A percentile compares a stretch with the other conserved stretches of the same genome.
These are phyloP conservation scores for Kwoniella pini DNA, from an alignment of 768 basidiomycete species.

Conservation along the genomic window DNA sequence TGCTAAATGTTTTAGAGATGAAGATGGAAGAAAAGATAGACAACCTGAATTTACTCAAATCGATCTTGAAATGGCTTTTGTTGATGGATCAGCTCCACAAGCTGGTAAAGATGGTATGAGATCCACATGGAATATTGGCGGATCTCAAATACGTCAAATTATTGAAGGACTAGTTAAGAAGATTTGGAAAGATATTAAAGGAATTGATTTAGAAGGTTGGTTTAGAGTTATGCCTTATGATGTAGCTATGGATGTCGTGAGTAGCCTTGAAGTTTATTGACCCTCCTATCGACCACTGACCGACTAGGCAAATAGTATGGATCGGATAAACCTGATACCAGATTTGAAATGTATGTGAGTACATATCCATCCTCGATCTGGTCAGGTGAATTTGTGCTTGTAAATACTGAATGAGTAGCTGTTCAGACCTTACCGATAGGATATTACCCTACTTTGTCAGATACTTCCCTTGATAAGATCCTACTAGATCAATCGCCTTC, in stretches of 20 bases:
- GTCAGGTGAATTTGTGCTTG: not conserved
- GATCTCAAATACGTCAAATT: slow-evolving; percentile 73
- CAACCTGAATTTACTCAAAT: slow-evolving; percentile 98
- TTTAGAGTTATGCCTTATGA: slow-evolving; percentile 85
- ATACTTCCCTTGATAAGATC: slow-evolving; percentile 49
- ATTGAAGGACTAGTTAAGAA: slow-evolving; percentile 72
- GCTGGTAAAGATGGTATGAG: slow-evolving; percentile 30
- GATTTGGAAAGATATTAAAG: slow-evolving; percentile 75
- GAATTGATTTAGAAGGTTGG: slow-evolving; percentile 62
- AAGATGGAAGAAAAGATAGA: slow-evolving; percentile 89
- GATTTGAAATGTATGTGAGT: slow-evolving; percentile 80
- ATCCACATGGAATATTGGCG: slow-evolving; percentile 77
- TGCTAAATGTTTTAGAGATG: slow-evolving; percentile 92
- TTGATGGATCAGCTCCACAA: slow-evolving; percentile 68
- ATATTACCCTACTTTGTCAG: slow-evolving; percentile 52
- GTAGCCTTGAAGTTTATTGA: slow-evolving; percentile 12
- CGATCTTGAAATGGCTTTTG: slow-evolving; percentile 94
- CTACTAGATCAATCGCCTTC: slow-evolving; percentile 48
- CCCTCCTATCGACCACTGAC: too few species aligned
- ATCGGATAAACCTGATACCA: slow-evolving; percentile 90
- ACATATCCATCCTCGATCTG: not conserved
- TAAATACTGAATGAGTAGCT: not conserved
- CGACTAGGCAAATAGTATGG: slow-evolving; percentile 66
- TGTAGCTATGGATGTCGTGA: slow-evolving; percentile 84
- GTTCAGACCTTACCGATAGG: slow-evolving; percentile 51